phyloP scores from a whole-genome alignment of 495 filamentous ascomycete species.

The Hypoxylon perforatum region DNA sequence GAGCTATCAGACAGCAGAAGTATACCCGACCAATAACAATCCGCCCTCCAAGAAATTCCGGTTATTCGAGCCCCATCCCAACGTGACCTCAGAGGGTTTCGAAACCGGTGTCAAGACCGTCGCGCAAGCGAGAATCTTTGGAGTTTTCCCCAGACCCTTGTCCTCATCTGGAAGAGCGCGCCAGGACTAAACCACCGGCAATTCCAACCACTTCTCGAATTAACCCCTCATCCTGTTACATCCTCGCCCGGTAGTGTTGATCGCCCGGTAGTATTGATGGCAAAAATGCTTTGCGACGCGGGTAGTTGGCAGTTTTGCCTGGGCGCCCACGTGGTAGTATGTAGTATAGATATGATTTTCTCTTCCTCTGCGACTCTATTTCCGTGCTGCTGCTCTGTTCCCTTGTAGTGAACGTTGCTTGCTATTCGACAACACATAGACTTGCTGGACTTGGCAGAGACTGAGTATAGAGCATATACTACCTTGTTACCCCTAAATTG shows the following conservation, averaged over 20 bases:
- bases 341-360: conserved; percentile 20
- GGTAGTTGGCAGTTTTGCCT: conserved; percentile 5
- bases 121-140: conserved; percentile 1
- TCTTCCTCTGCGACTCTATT: conserved; percentile 2
- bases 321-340: conserved; percentile 28
- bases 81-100: background rate
- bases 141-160: conserved; percentile 23
- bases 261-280: conserved; percentile 34
- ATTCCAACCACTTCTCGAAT: conserved; percentile 22
- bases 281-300: conserved; percentile 27
- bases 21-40: too few species aligned
- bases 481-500: background rate
- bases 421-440: conserved; percentile 4
- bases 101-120: background rate
- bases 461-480: background rate
- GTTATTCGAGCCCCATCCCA: background rate
- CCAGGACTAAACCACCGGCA: conserved; percentile 29
- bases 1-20: too few species aligned
- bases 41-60: background rate
- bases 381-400: conserved; percentile 5
- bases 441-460: conserved; percentile 24
- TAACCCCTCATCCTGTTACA: conserved; percentile 36
- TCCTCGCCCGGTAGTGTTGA: conserved; percentile 24
- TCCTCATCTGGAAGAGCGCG: conserved; percentile 30
- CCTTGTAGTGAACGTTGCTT: conserved; percentile 10